Evolutionary conservation across 2,329 filamentous ascomycete species (phyloP).

Genomic region (Penicillium sp.): DNA sequence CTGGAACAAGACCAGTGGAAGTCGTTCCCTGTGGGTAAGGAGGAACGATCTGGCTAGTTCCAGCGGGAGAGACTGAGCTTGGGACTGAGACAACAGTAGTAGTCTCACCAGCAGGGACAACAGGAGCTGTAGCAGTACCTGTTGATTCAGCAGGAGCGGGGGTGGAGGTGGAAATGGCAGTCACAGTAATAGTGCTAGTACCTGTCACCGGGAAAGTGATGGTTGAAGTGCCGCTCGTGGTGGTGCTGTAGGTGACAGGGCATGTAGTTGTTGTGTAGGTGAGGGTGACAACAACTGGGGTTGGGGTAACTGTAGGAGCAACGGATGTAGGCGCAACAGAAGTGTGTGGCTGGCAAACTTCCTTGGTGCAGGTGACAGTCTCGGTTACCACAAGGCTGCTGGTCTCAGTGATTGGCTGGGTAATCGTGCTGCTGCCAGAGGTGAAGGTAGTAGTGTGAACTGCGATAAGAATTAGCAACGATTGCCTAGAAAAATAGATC

Average conservation of each 20-base stretch:
- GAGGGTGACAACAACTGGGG: slow-evolving; percentile 8
- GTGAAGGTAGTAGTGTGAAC: slow-evolving; percentile 12
- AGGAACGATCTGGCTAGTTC: not conserved
- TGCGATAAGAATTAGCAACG: not conserved
- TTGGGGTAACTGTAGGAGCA: slow-evolving; percentile 4
- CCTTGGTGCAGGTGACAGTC: slow-evolving; percentile 14
- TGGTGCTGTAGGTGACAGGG: slow-evolving; percentile 10
- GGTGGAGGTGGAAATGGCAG: slow-evolving; percentile 11
- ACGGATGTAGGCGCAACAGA: not conserved
- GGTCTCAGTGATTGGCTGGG: slow-evolving; percentile 9
- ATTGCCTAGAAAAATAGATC: not conserved
- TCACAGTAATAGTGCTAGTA: slow-evolving; percentile 15
- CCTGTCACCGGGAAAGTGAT: slow-evolving; percentile 11
- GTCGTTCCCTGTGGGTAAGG: not conserved
- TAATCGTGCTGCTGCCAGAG: slow-evolving; percentile 13
- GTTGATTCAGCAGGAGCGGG: not conserved
- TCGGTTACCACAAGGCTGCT: slow-evolving; percentile 12
- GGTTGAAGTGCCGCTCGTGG: slow-evolving; percentile 12
- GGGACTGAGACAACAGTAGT: slow-evolving; percentile 1
- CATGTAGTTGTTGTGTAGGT: slow-evolving; percentile 14
- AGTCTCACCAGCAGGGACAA: not conserved
- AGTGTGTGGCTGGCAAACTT: slow-evolving; percentile 10
- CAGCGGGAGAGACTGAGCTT: not conserved
- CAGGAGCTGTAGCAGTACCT: not conserved
- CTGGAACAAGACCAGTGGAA: not conserved